Evolutionary conservation across 306 rosid genomes (phyloP).

Genomic region (Elaeagnus macrophylla): DNA sequence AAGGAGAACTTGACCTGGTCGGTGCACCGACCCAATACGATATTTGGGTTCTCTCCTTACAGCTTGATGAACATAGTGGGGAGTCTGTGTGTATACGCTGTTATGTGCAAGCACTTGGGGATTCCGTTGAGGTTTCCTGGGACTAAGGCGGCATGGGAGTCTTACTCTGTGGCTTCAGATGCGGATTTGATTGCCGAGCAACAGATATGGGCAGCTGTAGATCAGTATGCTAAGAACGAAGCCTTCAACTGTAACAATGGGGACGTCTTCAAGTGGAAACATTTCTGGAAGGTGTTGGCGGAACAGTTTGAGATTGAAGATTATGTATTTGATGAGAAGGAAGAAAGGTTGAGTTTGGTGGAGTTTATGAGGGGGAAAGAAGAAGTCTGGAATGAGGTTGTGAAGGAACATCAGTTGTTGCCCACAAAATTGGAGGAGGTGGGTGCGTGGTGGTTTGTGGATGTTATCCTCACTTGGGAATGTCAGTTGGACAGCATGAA

Average conservation of each 20-base stretch:
- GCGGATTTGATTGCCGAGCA: slow-evolving; percentile 58
- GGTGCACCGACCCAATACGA: slow-evolving; percentile 33
- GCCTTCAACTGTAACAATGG: slow-evolving; percentile 44
- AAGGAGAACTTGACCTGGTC: slow-evolving; percentile 45
- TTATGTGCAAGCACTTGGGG: slow-evolving; percentile 48
- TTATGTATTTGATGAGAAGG: slow-evolving; percentile 31
- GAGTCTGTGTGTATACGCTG: slow-evolving; percentile 34
- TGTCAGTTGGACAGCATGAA: slow-evolving; percentile 25
- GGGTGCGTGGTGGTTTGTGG: slow-evolving; percentile 46
- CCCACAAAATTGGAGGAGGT: slow-evolving; percentile 35
- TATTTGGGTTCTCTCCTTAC: slow-evolving; percentile 50
- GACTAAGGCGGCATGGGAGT: slow-evolving; percentile 30
- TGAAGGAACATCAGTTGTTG: slow-evolving; percentile 30
- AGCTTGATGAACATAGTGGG: slow-evolving; percentile 45
- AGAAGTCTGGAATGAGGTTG: slow-evolving; percentile 48
- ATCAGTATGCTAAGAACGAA: slow-evolving; percentile 38
- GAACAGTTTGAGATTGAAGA: slow-evolving; percentile 50
- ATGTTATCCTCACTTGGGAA: neutral
- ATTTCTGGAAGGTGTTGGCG: slow-evolving; percentile 47
- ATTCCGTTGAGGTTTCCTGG: slow-evolving; percentile 44
- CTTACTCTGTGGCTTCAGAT: slow-evolving; percentile 29
- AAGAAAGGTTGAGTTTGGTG: slow-evolving; percentile 17
- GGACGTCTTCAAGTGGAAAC: slow-evolving; percentile 52
- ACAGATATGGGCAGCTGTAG: slow-evolving; percentile 57
- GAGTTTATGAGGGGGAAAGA: slow-evolving; percentile 46